phyloP scores from a whole-genome alignment of 2,329 filamentous ascomycete species.

The Sclerotinia subarctica region DNA sequence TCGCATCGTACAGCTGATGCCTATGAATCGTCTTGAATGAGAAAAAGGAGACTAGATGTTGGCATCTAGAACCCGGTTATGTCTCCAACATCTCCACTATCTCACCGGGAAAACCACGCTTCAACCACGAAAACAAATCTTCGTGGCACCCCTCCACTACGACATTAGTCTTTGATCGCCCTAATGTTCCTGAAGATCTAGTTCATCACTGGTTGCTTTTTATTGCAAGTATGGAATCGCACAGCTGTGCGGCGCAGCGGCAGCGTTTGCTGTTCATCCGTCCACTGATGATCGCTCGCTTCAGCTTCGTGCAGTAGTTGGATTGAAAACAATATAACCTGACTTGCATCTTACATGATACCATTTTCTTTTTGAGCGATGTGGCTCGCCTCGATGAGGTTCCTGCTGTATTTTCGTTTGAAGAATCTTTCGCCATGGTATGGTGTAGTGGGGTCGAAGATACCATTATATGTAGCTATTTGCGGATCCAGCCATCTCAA shows the following conservation, averaged over 20 bases:
- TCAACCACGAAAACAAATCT: constrained; percentile 3
- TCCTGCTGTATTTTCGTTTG: background rate
- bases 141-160: background rate
- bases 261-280: constrained; percentile 9
- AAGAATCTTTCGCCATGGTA: background rate
- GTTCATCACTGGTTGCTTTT: background rate
- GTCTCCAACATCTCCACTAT: background rate
- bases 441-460: background rate
- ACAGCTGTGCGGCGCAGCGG: background rate
- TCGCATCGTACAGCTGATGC: background rate
- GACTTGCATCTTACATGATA: background rate
- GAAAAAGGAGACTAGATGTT: background rate
- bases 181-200: background rate
- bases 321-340: background rate
- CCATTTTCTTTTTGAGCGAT: background rate
- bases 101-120: background rate
- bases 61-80: background rate
- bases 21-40: background rate
- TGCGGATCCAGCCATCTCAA: background rate
- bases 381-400: background rate
- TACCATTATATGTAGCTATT: background rate
- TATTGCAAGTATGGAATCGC: background rate
- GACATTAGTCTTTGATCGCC: background rate
- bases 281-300: constrained; percentile 5
- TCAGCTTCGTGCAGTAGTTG: background rate